These are phyloP conservation scores for Aspergillus hancockii DNA, from an alignment of 495 filamentous ascomycete genomes.

Conservation along the genomic window DNA sequence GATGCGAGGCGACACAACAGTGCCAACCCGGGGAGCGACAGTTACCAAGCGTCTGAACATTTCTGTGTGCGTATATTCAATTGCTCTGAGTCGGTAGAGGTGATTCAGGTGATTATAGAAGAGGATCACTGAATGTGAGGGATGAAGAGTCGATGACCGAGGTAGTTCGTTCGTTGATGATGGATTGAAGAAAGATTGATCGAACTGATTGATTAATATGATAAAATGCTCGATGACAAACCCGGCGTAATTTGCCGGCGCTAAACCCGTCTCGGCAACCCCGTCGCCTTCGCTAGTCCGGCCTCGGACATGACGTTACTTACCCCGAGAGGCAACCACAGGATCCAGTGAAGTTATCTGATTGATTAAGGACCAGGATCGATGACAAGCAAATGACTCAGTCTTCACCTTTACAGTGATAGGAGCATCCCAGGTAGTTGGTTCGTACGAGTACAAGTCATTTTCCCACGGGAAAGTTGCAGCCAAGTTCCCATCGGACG, in stretches of 20 bases:
- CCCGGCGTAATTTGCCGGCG: slow-evolving; percentile 6
- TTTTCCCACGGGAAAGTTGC: slow-evolving; percentile 3
- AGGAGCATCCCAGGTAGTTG: too few species aligned
- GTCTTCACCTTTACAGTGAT: too few species aligned
- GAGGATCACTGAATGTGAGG: not conserved
- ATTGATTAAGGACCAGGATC: not conserved
- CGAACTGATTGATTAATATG: slow-evolving; percentile 18
- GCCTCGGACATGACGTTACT: slow-evolving; percentile 20
- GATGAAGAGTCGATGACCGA: slow-evolving; percentile 1
- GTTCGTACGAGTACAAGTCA: too few species aligned
- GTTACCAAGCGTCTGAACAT: slow-evolving; percentile 58
- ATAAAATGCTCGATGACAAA: slow-evolving; percentile 6
- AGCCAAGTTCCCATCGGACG: not conserved
- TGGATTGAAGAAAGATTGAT: slow-evolving; percentile 18
- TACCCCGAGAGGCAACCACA: not conserved
- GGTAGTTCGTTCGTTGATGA: slow-evolving; percentile 6
- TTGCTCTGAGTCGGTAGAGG: not conserved
- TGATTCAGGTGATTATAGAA: slow-evolving; percentile 4
- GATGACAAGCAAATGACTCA: not conserved
- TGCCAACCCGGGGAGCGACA: slow-evolving; percentile 50
- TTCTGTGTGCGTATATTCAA: slow-evolving; percentile 10
- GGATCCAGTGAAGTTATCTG: not conserved
- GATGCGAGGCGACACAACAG: slow-evolving; percentile 45
- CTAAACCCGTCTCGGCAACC: slow-evolving; percentile 16
- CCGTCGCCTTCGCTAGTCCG: slow-evolving; percentile 21